These are phyloP conservation scores for Anthracocystis panici-leucophaei DNA, from an alignment of 1,284 basidiomycete species.

Conservation along the genomic window DNA sequence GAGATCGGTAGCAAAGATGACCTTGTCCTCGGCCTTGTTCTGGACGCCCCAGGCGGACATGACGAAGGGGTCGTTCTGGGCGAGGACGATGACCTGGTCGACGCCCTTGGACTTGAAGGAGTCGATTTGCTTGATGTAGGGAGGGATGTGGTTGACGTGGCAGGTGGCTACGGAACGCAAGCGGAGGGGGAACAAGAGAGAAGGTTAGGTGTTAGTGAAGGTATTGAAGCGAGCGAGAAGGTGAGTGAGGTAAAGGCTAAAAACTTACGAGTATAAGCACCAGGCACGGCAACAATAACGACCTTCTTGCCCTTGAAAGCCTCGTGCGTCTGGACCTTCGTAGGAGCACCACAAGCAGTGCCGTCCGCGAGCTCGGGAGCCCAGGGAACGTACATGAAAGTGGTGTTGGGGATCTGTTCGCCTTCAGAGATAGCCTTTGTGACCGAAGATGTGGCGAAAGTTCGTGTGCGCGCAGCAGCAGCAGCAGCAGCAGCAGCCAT, in stretches of 20 bases:
- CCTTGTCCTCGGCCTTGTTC: conserved; percentile 79
- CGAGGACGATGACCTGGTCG: conserved; percentile 75
- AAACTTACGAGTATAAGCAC: conserved; percentile 73
- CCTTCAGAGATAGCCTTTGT: conserved; percentile 70
- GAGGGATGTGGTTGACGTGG: conserved; percentile 74
- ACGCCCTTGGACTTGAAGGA: conserved; percentile 79
- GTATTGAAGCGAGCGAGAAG: background rate
- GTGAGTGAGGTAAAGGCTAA: no score
- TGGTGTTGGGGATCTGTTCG: conserved; percentile 76
- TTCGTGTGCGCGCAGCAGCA: conserved; percentile 1
- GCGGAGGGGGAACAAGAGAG: background rate
- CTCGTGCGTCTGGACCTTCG: conserved; percentile 72
- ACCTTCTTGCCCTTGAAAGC: conserved; percentile 86
- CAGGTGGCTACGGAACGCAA: conserved; percentile 42
- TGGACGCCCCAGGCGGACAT: conserved; percentile 77
- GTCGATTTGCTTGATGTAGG: conserved; percentile 76
- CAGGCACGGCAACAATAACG: conserved; percentile 81
- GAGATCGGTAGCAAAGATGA: conserved; percentile 78
- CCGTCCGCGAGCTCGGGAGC: conserved; percentile 76
- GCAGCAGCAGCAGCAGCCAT: background rate
- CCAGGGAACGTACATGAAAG: conserved; percentile 78
- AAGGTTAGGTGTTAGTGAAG: background rate
- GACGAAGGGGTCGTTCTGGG: conserved; percentile 67
- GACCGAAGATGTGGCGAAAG: conserved; percentile 12
- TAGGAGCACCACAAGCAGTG: conserved; percentile 67